Percentiles rank a stretch among this genome's conserved stretches.
Evolutionary conservation across 1,284 basidiomycete species (phyloP).

Genomic region (Ganoderma multipileum): DNA sequence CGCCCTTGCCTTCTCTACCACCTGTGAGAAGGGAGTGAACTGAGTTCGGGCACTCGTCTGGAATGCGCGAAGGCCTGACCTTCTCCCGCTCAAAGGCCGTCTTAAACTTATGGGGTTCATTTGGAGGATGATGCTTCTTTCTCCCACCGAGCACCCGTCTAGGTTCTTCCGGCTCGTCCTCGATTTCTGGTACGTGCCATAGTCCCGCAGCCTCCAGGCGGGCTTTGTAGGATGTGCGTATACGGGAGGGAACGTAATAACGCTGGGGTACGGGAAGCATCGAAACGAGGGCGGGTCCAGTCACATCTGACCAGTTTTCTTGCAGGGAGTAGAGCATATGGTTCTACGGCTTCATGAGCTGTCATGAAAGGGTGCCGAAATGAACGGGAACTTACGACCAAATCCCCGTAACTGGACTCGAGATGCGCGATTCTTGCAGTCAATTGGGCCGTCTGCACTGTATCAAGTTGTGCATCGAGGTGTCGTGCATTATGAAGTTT

Average conservation of each 20-base stretch:
- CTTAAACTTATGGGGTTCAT: conserved; percentile 43
- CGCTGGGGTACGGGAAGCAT: conserved; percentile 70
- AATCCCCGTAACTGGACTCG: conserved; percentile 69
- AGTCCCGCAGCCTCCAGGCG: conserved; percentile 68
- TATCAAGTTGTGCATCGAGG: conserved; percentile 54
- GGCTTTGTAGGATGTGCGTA: conserved; percentile 60
- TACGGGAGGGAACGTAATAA: conserved; percentile 72
- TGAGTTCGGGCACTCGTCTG: neutral
- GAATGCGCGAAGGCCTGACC: conserved; percentile 43
- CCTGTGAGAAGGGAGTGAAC: conserved; percentile 44
- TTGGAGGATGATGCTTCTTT: conserved; percentile 41
- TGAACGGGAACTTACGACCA: conserved; percentile 61
- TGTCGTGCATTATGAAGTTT: conserved; percentile 49
- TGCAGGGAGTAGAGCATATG: conserved; percentile 67
- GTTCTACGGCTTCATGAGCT: conserved; percentile 40
- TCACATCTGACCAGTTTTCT: conserved; percentile 67
- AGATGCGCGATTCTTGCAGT: conserved; percentile 70
- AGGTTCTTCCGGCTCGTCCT: conserved; percentile 50
- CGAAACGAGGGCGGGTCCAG: conserved; percentile 57
- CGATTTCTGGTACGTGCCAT: conserved; percentile 58
- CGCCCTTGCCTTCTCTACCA: conserved; percentile 63
- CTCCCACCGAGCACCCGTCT: conserved; percentile 39
- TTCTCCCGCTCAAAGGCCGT: conserved; percentile 70
- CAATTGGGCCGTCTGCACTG: conserved; percentile 55
- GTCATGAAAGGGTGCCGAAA: conserved; percentile 12